phyloP scores from a whole-genome alignment of 176 grass and related monocot genomes.

The Oryza glumipatula region DNA sequence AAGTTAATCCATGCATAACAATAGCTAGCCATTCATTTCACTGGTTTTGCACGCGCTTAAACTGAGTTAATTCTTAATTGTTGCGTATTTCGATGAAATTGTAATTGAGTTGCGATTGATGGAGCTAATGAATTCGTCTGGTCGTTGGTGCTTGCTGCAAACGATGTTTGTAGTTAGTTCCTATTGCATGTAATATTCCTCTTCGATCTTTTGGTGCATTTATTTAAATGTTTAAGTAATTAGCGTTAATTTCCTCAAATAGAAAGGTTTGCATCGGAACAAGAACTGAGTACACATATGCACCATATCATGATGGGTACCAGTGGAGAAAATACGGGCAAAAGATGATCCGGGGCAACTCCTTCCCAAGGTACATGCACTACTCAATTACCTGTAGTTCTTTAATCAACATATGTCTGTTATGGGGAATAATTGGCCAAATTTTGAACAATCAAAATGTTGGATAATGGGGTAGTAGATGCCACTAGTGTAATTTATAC shows the following conservation, averaged over 20 bases:
- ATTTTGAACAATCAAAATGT: background rate
- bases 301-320: slow-evolving; percentile 63
- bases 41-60: background rate
- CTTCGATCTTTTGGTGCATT: background rate
- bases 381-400: slow-evolving; percentile 3
- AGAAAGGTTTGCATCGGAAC: slow-evolving; percentile 35
- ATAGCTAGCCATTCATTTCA: background rate
- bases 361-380: slow-evolving; percentile 51
- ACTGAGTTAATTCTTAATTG: background rate
- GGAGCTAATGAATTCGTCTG: background rate
- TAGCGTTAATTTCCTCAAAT: slow-evolving; percentile 22
- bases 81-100: background rate
- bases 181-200: background rate
- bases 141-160: background rate
- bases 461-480: background rate
- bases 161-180: slow-evolving; percentile 1
- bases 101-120: background rate
- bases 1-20: slow-evolving; percentile 38
- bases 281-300: slow-evolving; percentile 54
- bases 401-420: background rate
- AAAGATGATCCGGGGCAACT: slow-evolving; percentile 52
- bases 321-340: slow-evolving; percentile 66
- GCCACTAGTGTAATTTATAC: background rate
- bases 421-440: background rate
- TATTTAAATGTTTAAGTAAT: background rate